Conservation (phyloP, 1,284 basidiomycete species). For the Puccinia triticina region DNA sequence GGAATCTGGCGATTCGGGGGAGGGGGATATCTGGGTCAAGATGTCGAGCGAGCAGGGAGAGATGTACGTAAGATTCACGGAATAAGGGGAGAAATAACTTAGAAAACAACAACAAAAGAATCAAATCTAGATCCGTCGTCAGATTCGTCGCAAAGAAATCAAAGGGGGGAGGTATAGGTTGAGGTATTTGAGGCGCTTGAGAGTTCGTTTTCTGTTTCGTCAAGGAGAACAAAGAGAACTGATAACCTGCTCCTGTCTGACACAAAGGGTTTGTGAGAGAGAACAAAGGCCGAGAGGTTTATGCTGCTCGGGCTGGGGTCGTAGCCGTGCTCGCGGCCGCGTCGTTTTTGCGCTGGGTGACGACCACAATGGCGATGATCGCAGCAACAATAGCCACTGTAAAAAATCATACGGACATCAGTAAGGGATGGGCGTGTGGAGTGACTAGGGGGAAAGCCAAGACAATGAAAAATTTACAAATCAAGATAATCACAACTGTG, state of each 20-base stretch:
- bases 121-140: not conserved
- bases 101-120: not conserved
- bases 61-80: not conserved
- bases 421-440: not conserved
- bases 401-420: not conserved
- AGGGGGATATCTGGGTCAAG: not conserved
- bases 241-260: not conserved
- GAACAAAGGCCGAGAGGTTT: not conserved
- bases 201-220: no score
- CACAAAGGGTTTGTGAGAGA: not conserved
- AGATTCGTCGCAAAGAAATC: not conserved
- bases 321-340: not conserved
- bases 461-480: not conserved
- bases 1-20: not conserved
- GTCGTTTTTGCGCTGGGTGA: constrained; percentile 45
- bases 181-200: no score
- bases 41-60: not conserved
- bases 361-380: constrained; percentile 41
- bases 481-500: constrained; percentile 8
- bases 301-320: not conserved
- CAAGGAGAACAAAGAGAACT: no score
- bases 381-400: constrained; percentile 36
- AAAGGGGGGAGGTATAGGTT: not conserved
- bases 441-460: no score
- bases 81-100: not conserved